These are phyloP conservation scores for Crucihimalaya himalaica DNA, from an alignment of 345 rosid genomes.

Conservation along the genomic window DNA sequence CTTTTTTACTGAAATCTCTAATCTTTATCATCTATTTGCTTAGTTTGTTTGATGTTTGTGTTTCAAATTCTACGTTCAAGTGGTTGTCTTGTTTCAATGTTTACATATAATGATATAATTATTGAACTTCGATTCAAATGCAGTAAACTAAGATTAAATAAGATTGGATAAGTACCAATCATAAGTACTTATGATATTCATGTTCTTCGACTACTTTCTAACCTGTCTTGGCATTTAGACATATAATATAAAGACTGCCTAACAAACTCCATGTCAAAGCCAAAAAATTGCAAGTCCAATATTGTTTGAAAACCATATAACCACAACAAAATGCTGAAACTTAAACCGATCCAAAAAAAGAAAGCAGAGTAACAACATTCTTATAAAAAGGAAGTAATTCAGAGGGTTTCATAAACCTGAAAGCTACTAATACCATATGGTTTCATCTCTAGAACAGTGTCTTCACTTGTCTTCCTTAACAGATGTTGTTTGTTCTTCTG, in stretches of 20 bases:
- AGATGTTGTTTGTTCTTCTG: conserved; percentile 30
- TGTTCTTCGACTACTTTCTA: no score
- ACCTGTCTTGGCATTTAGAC: background rate
- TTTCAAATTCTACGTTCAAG: background rate
- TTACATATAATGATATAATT: background rate
- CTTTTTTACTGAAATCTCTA: background rate
- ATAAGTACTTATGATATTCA: no score
- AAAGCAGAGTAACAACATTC: conserved; percentile 26
- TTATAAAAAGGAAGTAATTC: background rate
- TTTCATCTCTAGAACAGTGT: conserved; percentile 9
- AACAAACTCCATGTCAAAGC: background rate
- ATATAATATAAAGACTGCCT: background rate
- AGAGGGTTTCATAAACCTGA: conserved; percentile 28
- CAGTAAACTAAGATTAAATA: no score
- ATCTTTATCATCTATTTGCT: background rate
- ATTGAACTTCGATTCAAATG: background rate
- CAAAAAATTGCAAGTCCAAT: background rate
- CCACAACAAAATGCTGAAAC: background rate
- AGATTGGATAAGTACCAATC: background rate
- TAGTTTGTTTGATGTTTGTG: conserved; percentile 9
- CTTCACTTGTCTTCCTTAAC: conserved; percentile 38
- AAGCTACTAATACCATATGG: conserved; percentile 23
- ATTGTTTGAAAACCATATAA: background rate
- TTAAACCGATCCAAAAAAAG: conserved; percentile 7
- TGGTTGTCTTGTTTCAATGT: background rate